Conservation (phyloP, 768 basidiomycete genomes). For the Suillus subaureus region DNA sequence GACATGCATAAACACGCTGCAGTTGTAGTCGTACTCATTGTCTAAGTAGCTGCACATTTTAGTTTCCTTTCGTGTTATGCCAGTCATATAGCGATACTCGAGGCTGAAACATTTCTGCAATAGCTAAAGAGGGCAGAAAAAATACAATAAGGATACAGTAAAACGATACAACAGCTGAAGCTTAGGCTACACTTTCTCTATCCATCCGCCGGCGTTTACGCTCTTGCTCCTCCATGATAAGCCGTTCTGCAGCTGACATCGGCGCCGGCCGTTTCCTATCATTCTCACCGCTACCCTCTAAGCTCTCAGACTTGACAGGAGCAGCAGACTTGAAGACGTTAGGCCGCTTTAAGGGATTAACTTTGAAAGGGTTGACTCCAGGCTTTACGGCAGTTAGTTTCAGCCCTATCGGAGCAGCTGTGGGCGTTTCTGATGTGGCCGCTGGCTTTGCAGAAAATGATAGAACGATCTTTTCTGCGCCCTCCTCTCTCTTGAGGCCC, state of each 20-base stretch:
- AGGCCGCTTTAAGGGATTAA: constrained; percentile 70
- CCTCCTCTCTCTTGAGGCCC: constrained; percentile 73
- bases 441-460: constrained; percentile 64
- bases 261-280: constrained; percentile 65
- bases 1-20: not conserved
- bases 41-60: not conserved
- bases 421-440: constrained; percentile 30
- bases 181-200: constrained; percentile 32
- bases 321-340: constrained; percentile 69
- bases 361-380: constrained; percentile 60
- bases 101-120: not conserved
- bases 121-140: not conserved
- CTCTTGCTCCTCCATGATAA: constrained; percentile 91
- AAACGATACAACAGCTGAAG: constrained; percentile 12
- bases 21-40: not conserved
- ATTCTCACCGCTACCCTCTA: constrained; percentile 39
- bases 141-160: constrained; percentile 11
- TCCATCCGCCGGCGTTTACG: constrained; percentile 83
- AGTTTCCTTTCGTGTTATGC: not conserved
- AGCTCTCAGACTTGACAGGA: constrained; percentile 30
- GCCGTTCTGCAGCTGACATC: constrained; percentile 81
- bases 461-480: constrained; percentile 72
- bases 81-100: not conserved
- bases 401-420: constrained; percentile 42
- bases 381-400: constrained; percentile 57